Base-by-base conservation (phyloP, 108 stramenopile genomes). In the Fistulifera pelliculosa region DNA sequence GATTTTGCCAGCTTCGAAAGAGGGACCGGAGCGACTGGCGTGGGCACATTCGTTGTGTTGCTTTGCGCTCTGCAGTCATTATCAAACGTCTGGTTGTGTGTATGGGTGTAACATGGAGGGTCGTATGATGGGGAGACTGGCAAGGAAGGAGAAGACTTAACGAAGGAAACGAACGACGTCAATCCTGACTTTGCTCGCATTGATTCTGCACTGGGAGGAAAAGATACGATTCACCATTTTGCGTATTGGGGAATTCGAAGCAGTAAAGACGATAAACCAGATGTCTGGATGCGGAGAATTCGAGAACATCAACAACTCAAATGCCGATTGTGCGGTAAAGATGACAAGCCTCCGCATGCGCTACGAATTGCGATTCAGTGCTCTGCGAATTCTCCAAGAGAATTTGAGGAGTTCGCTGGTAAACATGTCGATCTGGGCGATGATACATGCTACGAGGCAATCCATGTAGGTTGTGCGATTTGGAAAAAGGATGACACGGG, bases 1-100 rank as follows among this genome's bases (percentile, higher is more conserved):
- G 28, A 62, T 31, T n/a, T 22, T 64, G 48, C 56, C 65, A 41
- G 25, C 49, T 26, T 28, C 12, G 40, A 51, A 10, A 0, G 58
- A 16, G 21, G 50, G 49, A 49, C 39, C 31, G 47, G 68, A 56
- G 38, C 39, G 72, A 49, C 47, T 73, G 47, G 74, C 69, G 1
- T 79, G 77, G 77, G 77, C 55, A 12, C 77, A 79, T 59, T 64
- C 73, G 3, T 18, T 73, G 18, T 79, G 77, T 43, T 62, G 63
- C 35, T 49, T 56, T 12, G 39, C 55, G 26, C 41, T 74, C 13
- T 49, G 56, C 31, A 38, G 7, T 1, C 51, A 54, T 25, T 2
- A 27, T 2, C 15, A 44, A 15, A 73, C 62, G 18, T 35, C 47
- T 1, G 70, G 70, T 13, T 68, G 59, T 27, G 56, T 76, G 1